Conservation (phyloP, 108 stramenopile species). For the Pseudonitzschia delicatissima region DNA sequence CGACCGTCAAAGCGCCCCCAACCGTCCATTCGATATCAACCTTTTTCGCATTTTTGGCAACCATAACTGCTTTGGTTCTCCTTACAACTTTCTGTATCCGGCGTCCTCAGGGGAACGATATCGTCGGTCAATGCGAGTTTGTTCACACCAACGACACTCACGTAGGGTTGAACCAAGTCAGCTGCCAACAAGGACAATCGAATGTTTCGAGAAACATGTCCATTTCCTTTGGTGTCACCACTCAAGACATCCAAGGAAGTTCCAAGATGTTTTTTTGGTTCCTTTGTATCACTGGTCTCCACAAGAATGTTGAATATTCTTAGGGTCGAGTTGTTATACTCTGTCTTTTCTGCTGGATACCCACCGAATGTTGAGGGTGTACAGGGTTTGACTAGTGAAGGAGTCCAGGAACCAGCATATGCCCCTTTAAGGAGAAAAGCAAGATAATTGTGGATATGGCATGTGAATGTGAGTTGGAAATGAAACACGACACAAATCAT, state of each 20-base stretch:
- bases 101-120: constrained; percentile 37
- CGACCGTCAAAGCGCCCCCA: constrained; percentile 76
- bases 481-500: background rate
- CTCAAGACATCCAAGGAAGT: constrained; percentile 48
- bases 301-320: constrained; percentile 90
- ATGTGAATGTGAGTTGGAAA: background rate
- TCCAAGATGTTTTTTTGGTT: constrained; percentile 64
- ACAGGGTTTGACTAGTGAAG: constrained; percentile 57
- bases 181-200: constrained; percentile 75
- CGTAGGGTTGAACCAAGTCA: constrained; percentile 92
- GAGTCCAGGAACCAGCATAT: constrained; percentile 92
- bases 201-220: constrained; percentile 87
- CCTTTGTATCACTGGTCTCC: constrained; percentile 80
- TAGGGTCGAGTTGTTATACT: constrained; percentile 78
- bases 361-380: constrained; percentile 66
- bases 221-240: constrained; percentile 55
- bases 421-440: constrained; percentile 66
- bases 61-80: constrained; percentile 21
- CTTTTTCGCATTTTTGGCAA: constrained; percentile 23
- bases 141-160: constrained; percentile 53
- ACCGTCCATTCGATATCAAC: constrained; percentile 69
- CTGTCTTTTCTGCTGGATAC: constrained; percentile 56
- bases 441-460: background rate
- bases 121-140: constrained; percentile 53
- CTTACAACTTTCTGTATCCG: constrained; percentile 12